These are phyloP conservation scores for Aureobasidium lini DNA, from an alignment of 2,329 filamentous ascomycete species.

Conservation along the genomic window DNA sequence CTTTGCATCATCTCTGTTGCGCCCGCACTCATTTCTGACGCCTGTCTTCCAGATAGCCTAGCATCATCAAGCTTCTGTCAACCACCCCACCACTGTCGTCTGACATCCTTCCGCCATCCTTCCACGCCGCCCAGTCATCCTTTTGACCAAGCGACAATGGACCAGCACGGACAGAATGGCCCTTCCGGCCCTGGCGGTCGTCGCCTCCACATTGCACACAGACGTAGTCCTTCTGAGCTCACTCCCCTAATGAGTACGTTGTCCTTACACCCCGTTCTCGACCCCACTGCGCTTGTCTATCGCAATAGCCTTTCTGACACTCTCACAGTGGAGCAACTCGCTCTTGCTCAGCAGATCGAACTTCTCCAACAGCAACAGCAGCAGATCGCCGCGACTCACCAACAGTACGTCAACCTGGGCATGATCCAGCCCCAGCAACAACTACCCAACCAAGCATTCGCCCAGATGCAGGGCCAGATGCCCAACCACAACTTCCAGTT, in stretches of 20 bases:
- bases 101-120: slow-evolving; percentile 11
- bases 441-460: slow-evolving; percentile 64
- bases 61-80: slow-evolving; percentile 7
- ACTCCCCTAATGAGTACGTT: slow-evolving; percentile 95
- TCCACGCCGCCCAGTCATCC: neutral
- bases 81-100: slow-evolving; percentile 2
- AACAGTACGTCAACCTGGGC: slow-evolving; percentile 97
- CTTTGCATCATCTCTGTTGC: neutral
- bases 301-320: slow-evolving; percentile 24
- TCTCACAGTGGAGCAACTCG: slow-evolving; percentile 81
- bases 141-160: slow-evolving; percentile 27
- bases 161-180: slow-evolving; percentile 44
- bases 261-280: neutral
- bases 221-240: slow-evolving; percentile 92
- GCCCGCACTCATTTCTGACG: slow-evolving; percentile 7
- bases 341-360: slow-evolving; percentile 97
- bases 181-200: slow-evolving; percentile 68
- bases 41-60: slow-evolving; percentile 4
- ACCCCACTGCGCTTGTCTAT: neutral
- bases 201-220: slow-evolving; percentile 93
- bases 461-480: slow-evolving; percentile 72
- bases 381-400: slow-evolving; percentile 90
- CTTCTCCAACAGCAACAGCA: slow-evolving; percentile 95
- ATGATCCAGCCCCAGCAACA: slow-evolving; percentile 83
- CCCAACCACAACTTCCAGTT: slow-evolving; percentile 78